Conservation (phyloP, 1,139 yeast species). For the Geotrichum aggregatum region DNA sequence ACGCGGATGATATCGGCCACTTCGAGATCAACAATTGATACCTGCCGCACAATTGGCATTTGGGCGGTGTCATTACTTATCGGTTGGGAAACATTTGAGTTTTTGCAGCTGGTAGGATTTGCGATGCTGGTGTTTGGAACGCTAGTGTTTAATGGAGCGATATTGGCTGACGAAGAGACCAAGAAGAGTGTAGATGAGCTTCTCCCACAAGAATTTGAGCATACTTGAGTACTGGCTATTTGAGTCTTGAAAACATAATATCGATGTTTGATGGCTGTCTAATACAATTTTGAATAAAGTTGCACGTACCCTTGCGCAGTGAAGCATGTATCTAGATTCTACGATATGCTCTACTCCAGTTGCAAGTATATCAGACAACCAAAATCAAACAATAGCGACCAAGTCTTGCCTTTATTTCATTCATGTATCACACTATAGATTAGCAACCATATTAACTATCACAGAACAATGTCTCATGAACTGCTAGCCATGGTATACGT, state of each 20-base stretch:
- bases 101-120: constrained; percentile 64
- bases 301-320: background rate
- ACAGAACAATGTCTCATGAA: no score
- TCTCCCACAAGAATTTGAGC: constrained; percentile 28
- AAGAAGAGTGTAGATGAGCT: constrained; percentile 21
- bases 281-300: background rate
- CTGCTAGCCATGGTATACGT: no score
- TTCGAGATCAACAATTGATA: constrained; percentile 73
- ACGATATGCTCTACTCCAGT: no score
- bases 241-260: background rate
- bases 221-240: constrained; percentile 21
- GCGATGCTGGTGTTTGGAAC: constrained; percentile 66
- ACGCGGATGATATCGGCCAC: constrained; percentile 70
- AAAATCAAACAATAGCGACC: no score
- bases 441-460: no score
- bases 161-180: constrained; percentile 31
- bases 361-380: no score
- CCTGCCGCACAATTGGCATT: constrained; percentile 69
- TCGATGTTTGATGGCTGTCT: background rate
- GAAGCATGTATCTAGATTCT: background rate
- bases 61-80: constrained; percentile 70
- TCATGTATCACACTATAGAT: no score
- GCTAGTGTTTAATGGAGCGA: constrained; percentile 65
- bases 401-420: no score
- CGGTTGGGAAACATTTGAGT: constrained; percentile 72